Evolutionary conservation across 164 flowering plant species (phyloP), one percentile per base, ranked within the genome.

Genomic region (Litsea cubeba): DNA sequence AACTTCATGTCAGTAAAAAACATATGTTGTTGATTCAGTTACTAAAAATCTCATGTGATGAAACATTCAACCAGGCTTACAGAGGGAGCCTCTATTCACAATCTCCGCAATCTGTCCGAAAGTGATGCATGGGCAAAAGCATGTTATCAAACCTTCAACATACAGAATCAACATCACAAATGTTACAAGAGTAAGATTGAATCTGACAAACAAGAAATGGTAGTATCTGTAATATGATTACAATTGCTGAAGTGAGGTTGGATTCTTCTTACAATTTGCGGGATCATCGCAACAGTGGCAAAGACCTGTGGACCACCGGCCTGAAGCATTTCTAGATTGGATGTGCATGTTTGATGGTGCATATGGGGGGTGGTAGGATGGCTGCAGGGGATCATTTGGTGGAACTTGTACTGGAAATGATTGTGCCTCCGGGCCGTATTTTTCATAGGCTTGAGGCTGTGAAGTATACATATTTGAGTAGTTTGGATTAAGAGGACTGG

Each of bases 231-330:
- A 30, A 30, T 30, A 30, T 30, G 10, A 8, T 40, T 40, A 7
- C 46, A 40, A 8, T 40, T 40, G 66, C 12, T 22, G 66, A 24
- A 63, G 25, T 63, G 15, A 66, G 24, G 69, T 30, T 22, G 17
- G 25, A 5, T 10, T 20, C 30, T 50, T 28, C 80, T 74, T 74
- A 81, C 90, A 87, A 26, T 82, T 87, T 25, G 83, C 84, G 1
- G 86, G 83, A 68, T 86, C 87, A 58, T 86, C 85, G 26, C 81
- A 87, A 46, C 88, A 87, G 57, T 84, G 87, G 75, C 87, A 86
- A 5, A 84, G 87, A 24, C 85, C 84, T 1, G 90, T 79, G 1
- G 86, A 81, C 88, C 88, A 86, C 32, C 10, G 60, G 22, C 51
- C 26, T 22, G 71, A 3, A 22, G 51, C 54, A 58, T 50, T 65